Evolutionary conservation across 345 rosid species (phyloP), one percentile per base, ranked within the genome.

Genomic region (Sonneratia alba): DNA sequence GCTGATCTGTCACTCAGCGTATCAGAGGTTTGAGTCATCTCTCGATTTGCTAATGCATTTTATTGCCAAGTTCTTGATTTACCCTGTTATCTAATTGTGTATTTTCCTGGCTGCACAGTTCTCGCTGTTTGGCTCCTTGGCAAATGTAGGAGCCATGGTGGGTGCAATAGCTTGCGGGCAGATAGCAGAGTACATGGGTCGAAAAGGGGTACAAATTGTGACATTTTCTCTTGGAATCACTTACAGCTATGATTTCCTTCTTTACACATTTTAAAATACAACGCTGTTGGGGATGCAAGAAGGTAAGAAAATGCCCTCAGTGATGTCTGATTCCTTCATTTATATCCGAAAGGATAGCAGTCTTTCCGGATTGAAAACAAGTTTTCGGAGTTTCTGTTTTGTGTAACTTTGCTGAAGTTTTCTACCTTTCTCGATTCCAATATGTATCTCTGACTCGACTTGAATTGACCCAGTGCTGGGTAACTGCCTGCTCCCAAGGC

Each of bases 81-180:
- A 22, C 72, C 70, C 36, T 6, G 51, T 36, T 7, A 56, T 12
- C 36, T 69, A 56, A 59, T 2, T 15, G 15, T 21, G 38, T 36
- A 22, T 9, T 18, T 57, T 19, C 49, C 21, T 24, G 36, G 32
- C 36, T 55, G 13, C 18, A 71, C 77, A 89, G 92, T 89, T 67
- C 73, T 89, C 96, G 34, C 3, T 89, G 14, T 89, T 89, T 77
- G 96, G 90, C 49, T 87, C 96, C 6, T 72, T 89, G 68, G 79
- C 92, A 10, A 89, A 89, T 76, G 96, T 87, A 59, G 96, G 92
- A 16, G 96, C 96, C 49, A 87, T 87, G 92, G 86, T 87, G 69
- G 95, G 95, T 27, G 95, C 95, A 0, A 86, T 89, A 32, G 79
- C 88, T 10, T 85, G 88, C 48, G 96, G 96, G 62, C 96, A 89